Evolutionary conservation across 352 stramenopile genomes (phyloP).

Genomic region (Pythium rhizo-oryzae): DNA sequence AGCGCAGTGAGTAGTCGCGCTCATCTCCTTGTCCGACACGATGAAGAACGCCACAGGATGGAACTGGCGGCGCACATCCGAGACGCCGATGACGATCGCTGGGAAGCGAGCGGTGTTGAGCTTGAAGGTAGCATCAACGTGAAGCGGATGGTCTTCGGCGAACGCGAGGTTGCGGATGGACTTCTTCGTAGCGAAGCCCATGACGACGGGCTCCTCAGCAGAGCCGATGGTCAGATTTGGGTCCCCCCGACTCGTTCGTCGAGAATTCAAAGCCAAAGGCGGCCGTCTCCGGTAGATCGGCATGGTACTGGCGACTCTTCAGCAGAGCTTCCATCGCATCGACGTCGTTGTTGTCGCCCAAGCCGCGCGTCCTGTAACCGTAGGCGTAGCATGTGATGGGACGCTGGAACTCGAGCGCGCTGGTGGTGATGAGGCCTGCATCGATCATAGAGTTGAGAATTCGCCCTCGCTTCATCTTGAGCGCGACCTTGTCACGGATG

Average conservation of each 20-base stretch:
- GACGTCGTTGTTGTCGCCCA: too few relatives aligned
- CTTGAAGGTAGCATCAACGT: neutral
- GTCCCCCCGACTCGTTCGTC: neutral
- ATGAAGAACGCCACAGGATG: constrained; percentile 3
- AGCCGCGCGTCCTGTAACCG: too few relatives aligned
- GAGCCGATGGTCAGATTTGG: neutral
- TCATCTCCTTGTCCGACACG: constrained; percentile 9
- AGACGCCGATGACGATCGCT: neutral
- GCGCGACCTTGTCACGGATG: too few relatives aligned
- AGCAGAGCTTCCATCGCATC: too few relatives aligned
- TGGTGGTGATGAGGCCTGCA: too few relatives aligned
- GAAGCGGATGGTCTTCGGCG: neutral
- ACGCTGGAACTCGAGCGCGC: too few relatives aligned
- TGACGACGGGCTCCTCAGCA: neutral
- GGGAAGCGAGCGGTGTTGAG: constrained; percentile 3
- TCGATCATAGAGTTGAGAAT: too few relatives aligned
- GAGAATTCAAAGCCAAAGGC: neutral
- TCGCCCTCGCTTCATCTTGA: too few relatives aligned
- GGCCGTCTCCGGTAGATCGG: too few relatives aligned
- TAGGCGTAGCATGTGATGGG: too few relatives aligned
- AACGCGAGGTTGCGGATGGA: neutral
- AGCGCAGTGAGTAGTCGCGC: constrained; percentile 8
- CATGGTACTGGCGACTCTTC: too few relatives aligned
- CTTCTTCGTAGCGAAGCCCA: neutral
- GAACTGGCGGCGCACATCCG: neutral